Base-by-base conservation (phyloP, 495 filamentous ascomycete species). In the Penicillium lagena region DNA sequence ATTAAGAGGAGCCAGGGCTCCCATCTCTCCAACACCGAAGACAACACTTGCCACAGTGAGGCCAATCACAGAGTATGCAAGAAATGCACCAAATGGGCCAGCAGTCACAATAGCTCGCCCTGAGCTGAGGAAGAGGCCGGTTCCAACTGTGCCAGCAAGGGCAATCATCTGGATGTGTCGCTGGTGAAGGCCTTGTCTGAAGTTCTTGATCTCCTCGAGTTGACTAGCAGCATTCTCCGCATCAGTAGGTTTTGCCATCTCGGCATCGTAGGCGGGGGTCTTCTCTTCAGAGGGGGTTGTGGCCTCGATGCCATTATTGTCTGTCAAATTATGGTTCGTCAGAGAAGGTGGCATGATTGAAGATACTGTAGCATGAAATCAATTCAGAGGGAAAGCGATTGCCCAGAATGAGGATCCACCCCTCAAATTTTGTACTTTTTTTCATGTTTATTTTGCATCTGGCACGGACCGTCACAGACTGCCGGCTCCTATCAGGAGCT, bases 21-120 rank as follows among this genome's bases (percentile, higher is more conserved):
- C 38, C 40, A 64, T 50, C 42, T 64, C 62, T 31, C 52, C 62
- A 36, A 52, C 41, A 15, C 45, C 43, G 27, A 56, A 50, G 4
- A 54, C 40, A 7, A 66, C 59, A 37, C 48, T 42, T 7, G 43
- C 35, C 4, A 52, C 46, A 4, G 45, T 36, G 29, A 56, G 33
- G 9, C 62, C 60, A 15, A 62, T 50, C 7, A 61, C 37, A 4
- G 50, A 31, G 31, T 64, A 66, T 9, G 50, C 60, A 17, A 66
- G 37, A 43, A 66, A 53, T 5, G 53, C 50, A 9, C 81, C 73
- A 9, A 66, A 78, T 27, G 86, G 86, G 2, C 82, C 82, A 45
- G 74, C 76, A 41, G 67, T 60, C 15, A 76, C 73, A 38, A 84
- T 72, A 12, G 78, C 74, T 35, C 71, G 61, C 35, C 81, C 80